phyloP scores from a whole-genome alignment of 768 basidiomycete genomes.

The Russula olivacea region DNA sequence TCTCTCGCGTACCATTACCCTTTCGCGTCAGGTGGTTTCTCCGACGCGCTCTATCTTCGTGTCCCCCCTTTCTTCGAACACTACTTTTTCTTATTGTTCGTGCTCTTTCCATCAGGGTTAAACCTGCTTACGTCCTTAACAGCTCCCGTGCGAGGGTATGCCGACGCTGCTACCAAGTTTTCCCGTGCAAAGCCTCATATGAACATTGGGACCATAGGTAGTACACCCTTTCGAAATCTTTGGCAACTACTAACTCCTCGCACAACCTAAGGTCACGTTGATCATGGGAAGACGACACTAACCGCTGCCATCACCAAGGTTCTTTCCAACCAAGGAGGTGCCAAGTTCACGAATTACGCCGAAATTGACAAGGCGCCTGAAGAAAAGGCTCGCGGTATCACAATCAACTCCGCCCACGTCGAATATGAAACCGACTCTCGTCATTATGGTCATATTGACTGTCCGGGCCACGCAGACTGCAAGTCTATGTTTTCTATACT shows the following conservation, averaged over 20 bases:
- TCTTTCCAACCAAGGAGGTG: constrained; percentile 67
- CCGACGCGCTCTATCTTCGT: constrained; percentile 7
- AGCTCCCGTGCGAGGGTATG: constrained; percentile 66
- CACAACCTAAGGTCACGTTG: constrained; percentile 67
- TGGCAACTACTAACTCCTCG: background rate
- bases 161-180: constrained; percentile 55
- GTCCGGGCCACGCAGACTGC: constrained; percentile 96
- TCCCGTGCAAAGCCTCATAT: constrained; percentile 81
- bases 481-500: constrained; percentile 29
- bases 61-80: background rate
- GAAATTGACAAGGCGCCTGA: constrained; percentile 99
- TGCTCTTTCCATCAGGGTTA: background rate
- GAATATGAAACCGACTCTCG: constrained; percentile 90
- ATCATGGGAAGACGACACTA: constrained; percentile 97
- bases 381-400: constrained; percentile 99
- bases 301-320: constrained; percentile 96
- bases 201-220: constrained; percentile 94
- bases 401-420: constrained; percentile 97
- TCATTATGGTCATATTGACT: constrained; percentile 98
- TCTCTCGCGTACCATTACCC: constrained; percentile 15
- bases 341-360: constrained; percentile 88
- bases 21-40: constrained; percentile 11
- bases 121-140: background rate
- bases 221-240: constrained; percentile 13
- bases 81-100: constrained; percentile 8